A percentile compares a stretch with the other conserved stretches of the same genome.
These are phyloP conservation scores for Trichoderma asperellum DNA, from an alignment of 2,329 filamentous ascomycete species.

Conservation along the genomic window DNA sequence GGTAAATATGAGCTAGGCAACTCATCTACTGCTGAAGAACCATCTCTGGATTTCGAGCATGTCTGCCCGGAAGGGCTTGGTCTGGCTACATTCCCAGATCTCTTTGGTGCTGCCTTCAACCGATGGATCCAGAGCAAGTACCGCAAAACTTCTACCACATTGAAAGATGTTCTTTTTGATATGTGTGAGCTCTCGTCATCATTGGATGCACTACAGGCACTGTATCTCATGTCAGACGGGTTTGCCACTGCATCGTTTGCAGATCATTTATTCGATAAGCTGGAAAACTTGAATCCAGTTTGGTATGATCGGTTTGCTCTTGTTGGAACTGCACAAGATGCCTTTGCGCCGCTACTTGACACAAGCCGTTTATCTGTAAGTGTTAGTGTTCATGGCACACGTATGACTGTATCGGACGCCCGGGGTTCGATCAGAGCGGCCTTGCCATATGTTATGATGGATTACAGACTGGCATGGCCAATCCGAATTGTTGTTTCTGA, in stretches of 20 bases:
- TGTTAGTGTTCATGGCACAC: conserved; percentile 48
- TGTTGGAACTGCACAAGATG: conserved; percentile 75
- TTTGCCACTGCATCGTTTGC: conserved; percentile 68
- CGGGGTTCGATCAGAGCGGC: conserved; percentile 60
- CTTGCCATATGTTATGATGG: conserved; percentile 65
- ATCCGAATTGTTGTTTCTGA: conserved; percentile 73
- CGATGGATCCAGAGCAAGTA: conserved; percentile 79
- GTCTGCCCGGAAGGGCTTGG: conserved; percentile 55
- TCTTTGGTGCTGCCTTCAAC: conserved; percentile 73
- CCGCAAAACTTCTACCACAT: conserved; percentile 65
- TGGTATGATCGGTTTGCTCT: conserved; percentile 86
- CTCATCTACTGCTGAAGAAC: conserved; percentile 43
- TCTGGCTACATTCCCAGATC: conserved; percentile 71
- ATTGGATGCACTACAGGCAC: conserved; percentile 67
- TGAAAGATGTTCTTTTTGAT: conserved; percentile 69
- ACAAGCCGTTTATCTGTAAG: conserved; percentile 65
- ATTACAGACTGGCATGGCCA: conserved; percentile 70
- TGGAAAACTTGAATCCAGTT: conserved; percentile 61
- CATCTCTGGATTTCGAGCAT: conserved; percentile 58
- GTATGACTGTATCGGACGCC: conserved; percentile 50
- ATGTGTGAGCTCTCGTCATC: conserved; percentile 68
- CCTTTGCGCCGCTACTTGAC: conserved; percentile 65
- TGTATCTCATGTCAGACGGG: conserved; percentile 81
- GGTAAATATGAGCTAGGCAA: conserved; percentile 53
- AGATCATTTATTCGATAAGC: conserved; percentile 71